These are phyloP conservation scores for Leishmania martiniquensis DNA, from an alignment of 208 protist genomes.

Conservation along the genomic window DNA sequence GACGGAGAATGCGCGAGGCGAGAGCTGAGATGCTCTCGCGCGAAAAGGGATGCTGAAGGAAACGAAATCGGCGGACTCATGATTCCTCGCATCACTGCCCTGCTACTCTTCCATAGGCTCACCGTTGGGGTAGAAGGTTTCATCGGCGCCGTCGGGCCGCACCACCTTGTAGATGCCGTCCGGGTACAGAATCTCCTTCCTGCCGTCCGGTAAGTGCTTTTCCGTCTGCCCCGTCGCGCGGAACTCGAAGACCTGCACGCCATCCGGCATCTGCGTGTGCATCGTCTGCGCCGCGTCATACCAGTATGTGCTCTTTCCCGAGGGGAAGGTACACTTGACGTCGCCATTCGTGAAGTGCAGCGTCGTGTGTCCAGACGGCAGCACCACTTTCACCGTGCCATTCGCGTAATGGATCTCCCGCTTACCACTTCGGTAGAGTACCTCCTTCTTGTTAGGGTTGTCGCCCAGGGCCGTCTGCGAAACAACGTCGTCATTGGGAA, in stretches of 20 bases:
- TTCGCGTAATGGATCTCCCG: slow-evolving; percentile 93
- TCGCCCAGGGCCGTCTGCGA: slow-evolving; percentile 76
- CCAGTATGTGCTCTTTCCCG: slow-evolving; percentile 93
- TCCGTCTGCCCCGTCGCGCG: slow-evolving; percentile 89
- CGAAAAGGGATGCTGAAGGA: not conserved
- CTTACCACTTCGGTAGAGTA: slow-evolving; percentile 90
- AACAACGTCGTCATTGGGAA: slow-evolving; percentile 71
- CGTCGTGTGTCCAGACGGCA: slow-evolving; percentile 81
- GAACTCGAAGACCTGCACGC: slow-evolving; percentile 92
- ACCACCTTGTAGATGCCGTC: slow-evolving; percentile 93
- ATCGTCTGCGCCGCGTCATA: slow-evolving; percentile 92
- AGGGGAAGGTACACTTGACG: slow-evolving; percentile 89
- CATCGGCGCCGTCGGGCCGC: slow-evolving; percentile 74
- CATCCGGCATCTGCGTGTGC: slow-evolving; percentile 89
- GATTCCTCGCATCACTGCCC: not conserved
- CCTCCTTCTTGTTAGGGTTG: slow-evolving; percentile 88
- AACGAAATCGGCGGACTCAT: not conserved
- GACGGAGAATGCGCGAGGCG: not conserved
- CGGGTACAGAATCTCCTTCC: slow-evolving; percentile 94
- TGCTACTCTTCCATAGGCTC: slow-evolving; percentile 32
- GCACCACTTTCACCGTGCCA: slow-evolving; percentile 89
- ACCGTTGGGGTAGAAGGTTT: slow-evolving; percentile 77
- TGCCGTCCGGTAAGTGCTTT: slow-evolving; percentile 86
- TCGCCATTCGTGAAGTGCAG: slow-evolving; percentile 94
- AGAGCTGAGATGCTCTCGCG: not conserved